These are phyloP conservation scores for Scenedesmus sp. DNA, from an alignment of 163 green algal species.

Conservation along the genomic window DNA sequence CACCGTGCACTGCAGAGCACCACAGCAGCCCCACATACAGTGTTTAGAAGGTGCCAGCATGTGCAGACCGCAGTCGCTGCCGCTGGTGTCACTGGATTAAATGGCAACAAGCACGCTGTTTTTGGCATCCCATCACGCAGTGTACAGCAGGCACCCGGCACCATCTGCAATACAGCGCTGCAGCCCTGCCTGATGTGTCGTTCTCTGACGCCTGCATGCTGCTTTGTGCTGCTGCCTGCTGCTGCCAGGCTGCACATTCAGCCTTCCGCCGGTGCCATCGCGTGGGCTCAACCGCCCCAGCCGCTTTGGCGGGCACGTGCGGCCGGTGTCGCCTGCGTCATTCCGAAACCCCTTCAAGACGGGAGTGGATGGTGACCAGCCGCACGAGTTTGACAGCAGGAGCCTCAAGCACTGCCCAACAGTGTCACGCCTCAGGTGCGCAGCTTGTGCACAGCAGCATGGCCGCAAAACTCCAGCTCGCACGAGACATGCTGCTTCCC, in stretches of 20 bases:
- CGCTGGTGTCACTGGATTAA: no score
- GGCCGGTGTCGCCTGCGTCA: slow-evolving; percentile 43
- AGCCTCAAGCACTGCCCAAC: slow-evolving; percentile 40
- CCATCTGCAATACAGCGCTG: neutral
- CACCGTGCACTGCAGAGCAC: neutral
- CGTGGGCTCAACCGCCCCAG: slow-evolving; percentile 18
- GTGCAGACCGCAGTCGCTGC: neutral
- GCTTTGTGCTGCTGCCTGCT: neutral
- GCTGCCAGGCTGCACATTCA: slow-evolving; percentile 45
- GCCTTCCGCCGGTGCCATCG: slow-evolving; percentile 42
- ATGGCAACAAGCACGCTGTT: neutral
- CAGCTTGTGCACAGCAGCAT: neutral
- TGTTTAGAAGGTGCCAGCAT: neutral
- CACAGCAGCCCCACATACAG: neutral
- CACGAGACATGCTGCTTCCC: neutral
- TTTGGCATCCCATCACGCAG: neutral
- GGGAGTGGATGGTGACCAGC: slow-evolving; percentile 34
- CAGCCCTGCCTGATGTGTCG: neutral
- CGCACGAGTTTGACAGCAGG: slow-evolving; percentile 41
- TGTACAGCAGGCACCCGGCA: neutral
- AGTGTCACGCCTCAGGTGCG: slow-evolving; percentile 36
- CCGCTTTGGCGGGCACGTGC: slow-evolving; percentile 37
- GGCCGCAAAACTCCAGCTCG: neutral
- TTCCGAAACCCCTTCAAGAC: slow-evolving; percentile 53
- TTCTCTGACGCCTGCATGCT: neutral